phyloP scores from a whole-genome alignment of 2,329 filamentous ascomycete genomes.

The Pezicula rhizophila region DNA sequence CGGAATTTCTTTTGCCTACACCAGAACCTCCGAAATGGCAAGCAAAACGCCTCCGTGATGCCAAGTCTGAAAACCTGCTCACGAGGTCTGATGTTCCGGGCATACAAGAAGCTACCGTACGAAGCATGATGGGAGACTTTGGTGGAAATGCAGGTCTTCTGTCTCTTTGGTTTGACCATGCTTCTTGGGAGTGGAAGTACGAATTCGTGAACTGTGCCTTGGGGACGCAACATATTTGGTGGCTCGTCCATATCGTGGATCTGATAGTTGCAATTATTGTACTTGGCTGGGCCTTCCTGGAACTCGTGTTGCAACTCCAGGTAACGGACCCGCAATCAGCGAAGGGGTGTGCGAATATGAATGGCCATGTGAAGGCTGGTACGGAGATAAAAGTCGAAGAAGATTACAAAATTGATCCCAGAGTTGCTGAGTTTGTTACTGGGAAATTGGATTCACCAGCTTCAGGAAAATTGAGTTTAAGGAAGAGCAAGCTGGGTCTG shows the following conservation, averaged over 20 bases:
- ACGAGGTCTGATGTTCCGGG: conserved; percentile 46
- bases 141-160: conserved; percentile 86
- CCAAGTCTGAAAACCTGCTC: conserved; percentile 34
- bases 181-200: conserved; percentile 69
- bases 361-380: neutral
- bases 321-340: neutral
- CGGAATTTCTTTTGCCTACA: conserved; percentile 2
- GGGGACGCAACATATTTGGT: conserved; percentile 90
- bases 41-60: conserved; percentile 41
- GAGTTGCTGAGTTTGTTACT: neutral
- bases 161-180: conserved; percentile 80
- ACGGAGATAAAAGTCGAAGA: neutral
- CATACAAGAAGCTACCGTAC: conserved; percentile 83
- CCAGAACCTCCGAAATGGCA: conserved; percentile 27
- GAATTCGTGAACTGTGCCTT: conserved; percentile 74
- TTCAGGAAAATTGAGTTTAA: neutral
- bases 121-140: conserved; percentile 98
- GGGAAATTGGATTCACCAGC: neutral
- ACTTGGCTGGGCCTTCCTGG: neutral
- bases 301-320: too few relatives aligned
- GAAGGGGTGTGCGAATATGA: neutral
- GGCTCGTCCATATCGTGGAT: conserved; percentile 75
- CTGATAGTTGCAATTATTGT: conserved; percentile 11
- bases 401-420: neutral
- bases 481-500: neutral